Conservation (phyloP, 176 grass and related monocot genomes). For the Ensete ventricosum region DNA sequence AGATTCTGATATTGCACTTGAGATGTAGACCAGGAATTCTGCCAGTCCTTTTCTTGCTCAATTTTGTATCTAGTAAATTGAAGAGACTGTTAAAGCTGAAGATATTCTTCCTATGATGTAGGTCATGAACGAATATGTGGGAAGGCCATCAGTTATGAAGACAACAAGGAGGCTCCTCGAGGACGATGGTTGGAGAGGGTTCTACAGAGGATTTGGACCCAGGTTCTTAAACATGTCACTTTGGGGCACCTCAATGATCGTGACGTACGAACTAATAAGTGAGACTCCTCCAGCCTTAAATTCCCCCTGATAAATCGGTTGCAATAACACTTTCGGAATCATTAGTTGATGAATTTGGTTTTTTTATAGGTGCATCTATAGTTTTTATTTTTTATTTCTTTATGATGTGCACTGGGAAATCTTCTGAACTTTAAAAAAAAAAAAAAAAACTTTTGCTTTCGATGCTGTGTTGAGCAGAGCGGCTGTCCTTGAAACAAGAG, state of each 20-base stretch:
- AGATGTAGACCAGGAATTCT: too few species aligned
- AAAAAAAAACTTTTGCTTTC: too few species aligned
- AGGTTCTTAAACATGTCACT: conserved; percentile 94
- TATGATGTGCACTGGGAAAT: not conserved
- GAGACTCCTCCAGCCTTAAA: not conserved
- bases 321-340: not conserved
- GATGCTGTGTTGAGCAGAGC: too few species aligned
- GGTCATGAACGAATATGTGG: conserved; percentile 87
- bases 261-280: conserved; percentile 99
- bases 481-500: too few species aligned
- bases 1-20: too few species aligned
- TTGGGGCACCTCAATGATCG: conserved; percentile 99
- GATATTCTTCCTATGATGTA: conserved; percentile 2
- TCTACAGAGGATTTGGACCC: conserved; percentile 91
- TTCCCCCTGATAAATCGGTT: not conserved
- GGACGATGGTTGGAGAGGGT: conserved; percentile 87
- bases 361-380: not conserved
- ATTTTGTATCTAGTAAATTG: too few species aligned
- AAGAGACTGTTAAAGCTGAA: too few species aligned
- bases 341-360: not conserved
- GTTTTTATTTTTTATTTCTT: too few species aligned
- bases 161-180: conserved; percentile 55
- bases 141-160: conserved; percentile 73
- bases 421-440: too few species aligned
- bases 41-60: too few species aligned